Base-by-base conservation (phyloP, 257 asterid species). In the Solanum etuberosum region DNA sequence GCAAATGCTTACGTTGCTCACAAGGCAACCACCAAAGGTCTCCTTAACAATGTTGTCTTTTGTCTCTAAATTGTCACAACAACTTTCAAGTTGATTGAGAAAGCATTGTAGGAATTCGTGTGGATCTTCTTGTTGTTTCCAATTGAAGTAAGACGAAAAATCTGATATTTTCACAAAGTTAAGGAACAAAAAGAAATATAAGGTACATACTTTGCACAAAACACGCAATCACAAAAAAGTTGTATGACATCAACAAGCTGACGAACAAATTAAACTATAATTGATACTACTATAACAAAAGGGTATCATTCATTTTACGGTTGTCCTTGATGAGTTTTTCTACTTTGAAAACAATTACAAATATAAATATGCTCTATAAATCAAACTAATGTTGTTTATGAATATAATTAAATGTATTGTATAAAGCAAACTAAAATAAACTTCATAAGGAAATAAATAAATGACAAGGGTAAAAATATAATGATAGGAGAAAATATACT, bases 31-130 rank as follows among this genome's bases (percentile, higher is more conserved):
- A 27, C 98, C 98, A 87, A 95, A 95, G 65, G 90, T 93, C 88
- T 91, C 92, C 72, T 93, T 93, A 88, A 97, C 98, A 25, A 95
- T 43, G 90, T 92, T 93, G 21, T 82, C 87, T n/a, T 86, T 84
- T 29, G 11, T 31, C 87, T 86, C 83, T 32, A 71, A 48, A 88
- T 91, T 85, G 46, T 85, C 51, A 59, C 86, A 84, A 31, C 90
- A 92, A 31, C 84, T 89, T 86, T 94, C 98, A 73, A 97, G 98
- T 88, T 89, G 92, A 89, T 95, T 96, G 92, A 96, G 65, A 89
- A 94, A 94, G 76, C 97, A 96, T 85, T 95, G 96, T n/a, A 96
- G 93, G 88, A 95, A 96, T 76, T 96, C 98, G 85, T 95, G 97
- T 83, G 98, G 98, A 90, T 96, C 99, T 89, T 95, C 98, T 87